Evolutionary conservation across 2,329 filamentous ascomycete genomes (phyloP).

Genomic region (Fusarium oxysporum): DNA sequence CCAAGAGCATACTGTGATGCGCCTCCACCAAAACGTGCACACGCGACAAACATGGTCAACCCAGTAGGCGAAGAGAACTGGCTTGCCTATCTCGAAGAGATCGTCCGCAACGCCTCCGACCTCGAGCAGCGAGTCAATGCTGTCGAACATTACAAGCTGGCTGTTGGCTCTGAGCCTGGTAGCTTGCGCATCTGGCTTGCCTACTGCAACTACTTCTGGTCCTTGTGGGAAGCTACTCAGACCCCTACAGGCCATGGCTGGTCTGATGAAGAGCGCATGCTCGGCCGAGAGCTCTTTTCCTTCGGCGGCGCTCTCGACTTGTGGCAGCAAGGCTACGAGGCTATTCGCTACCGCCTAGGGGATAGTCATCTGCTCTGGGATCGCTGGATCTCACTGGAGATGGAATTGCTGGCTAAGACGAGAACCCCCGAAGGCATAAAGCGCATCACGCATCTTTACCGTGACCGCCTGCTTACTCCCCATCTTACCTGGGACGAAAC

Average conservation of each 20-base stretch:
- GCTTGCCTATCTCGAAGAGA: constrained; percentile 81
- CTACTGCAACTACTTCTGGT: constrained; percentile 83
- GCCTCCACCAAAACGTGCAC: constrained; percentile 26
- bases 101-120: constrained; percentile 68
- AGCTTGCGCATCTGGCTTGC: constrained; percentile 80
- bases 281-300: constrained; percentile 78
- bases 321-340: constrained; percentile 78
- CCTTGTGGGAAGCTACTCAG: constrained; percentile 74
- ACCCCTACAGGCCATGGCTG: constrained; percentile 63
- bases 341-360: constrained; percentile 78
- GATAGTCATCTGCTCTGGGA: constrained; percentile 86
- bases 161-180: constrained; percentile 76
- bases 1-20: constrained; percentile 41
- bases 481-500: constrained; percentile 82
- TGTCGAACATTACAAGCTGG: constrained; percentile 78
- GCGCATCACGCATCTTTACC: constrained; percentile 75
- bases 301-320: constrained; percentile 74
- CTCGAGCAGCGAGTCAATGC: constrained; percentile 76
- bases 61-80: constrained; percentile 82
- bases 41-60: constrained; percentile 56
- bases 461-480: constrained; percentile 76
- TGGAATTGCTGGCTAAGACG: constrained; percentile 72
- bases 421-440: constrained; percentile 68
- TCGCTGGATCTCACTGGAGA: constrained; percentile 78
- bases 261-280: constrained; percentile 74